Conservation (phyloP, 805 yeast genomes). For the Lipomyces starkeyi region DNA sequence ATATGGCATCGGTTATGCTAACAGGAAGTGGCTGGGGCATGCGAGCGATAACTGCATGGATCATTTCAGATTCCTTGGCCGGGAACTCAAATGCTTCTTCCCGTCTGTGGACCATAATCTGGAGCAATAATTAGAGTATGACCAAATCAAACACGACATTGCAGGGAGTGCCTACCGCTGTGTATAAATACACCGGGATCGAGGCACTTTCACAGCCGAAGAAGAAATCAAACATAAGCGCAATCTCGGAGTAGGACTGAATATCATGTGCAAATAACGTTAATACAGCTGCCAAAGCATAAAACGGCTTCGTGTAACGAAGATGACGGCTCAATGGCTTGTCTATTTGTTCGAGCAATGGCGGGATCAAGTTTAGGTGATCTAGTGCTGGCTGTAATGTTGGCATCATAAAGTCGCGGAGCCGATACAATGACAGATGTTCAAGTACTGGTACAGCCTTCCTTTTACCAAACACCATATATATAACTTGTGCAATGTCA, state of each 20-base stretch:
- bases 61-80: conserved; percentile 49
- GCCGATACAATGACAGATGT: conserved; percentile 60
- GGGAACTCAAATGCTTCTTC: conserved; percentile 50
- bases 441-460: conserved; percentile 54
- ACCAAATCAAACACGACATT: not conserved
- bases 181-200: conserved; percentile 65
- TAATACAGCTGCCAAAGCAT: conserved; percentile 75
- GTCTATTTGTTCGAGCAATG: conserved; percentile 60
- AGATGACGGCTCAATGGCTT: conserved; percentile 48
- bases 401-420: conserved; percentile 86
- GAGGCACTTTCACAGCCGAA: conserved; percentile 62
- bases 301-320: conserved; percentile 60
- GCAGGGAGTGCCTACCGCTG: conserved; percentile 46
- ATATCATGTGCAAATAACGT: conserved; percentile 81
- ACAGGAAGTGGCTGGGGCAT: conserved; percentile 39
- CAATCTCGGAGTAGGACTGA: conserved; percentile 55
- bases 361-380: conserved; percentile 71
- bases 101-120: conserved; percentile 46
- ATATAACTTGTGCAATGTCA: conserved; percentile 74
- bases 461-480: conserved; percentile 56
- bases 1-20: conserved; percentile 35
- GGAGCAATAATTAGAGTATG: conserved; percentile 47
- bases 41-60: conserved; percentile 51
- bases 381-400: conserved; percentile 68
- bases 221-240: conserved; percentile 71